Base-by-base conservation (phyloP, 805 yeast species). In the Maudiozyma turicensis region DNA sequence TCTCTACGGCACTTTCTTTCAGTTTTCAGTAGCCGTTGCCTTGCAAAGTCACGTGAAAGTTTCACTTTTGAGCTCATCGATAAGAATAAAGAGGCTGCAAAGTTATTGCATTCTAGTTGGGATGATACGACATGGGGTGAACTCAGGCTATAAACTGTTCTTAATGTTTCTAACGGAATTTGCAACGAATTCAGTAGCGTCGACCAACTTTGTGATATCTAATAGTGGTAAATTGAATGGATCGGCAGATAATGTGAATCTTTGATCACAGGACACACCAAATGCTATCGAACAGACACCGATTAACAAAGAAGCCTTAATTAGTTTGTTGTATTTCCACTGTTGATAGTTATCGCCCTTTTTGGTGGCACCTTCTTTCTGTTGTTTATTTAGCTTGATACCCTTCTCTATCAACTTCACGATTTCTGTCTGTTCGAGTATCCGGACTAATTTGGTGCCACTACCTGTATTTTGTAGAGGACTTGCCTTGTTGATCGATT, bases 391-490 rank as follows among this genome's bases (percentile, higher is more conserved):
- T 34, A 58, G 42, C 32, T 52, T 50, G 2, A 54, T 55, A 32
- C 59, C 61, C 20, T 55, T 49, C 9, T 48, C 48, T 20, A 63
- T 46, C 42, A 57, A 48, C 6, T 40, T 40, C 1, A 44, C 8
- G 5, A 56, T 55, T 11, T 45, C 15, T 7, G 48, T 43, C 14
- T 46, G 10, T 26, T 48, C 51, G 38, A 47, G 48, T 9, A 33
- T 45, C 15, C 40, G 43, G 11, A 14, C n/a, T n/a, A 41, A 45
- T 32, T 28, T 26, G 8, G 20, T 20, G 8, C 58, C 57, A n/a
- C 54, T 42, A 3, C 61, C 61, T 6, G 66, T 57, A 1, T 60
- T 63, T 31, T 57, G 45, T 34, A 70, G 44, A 2, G 65, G 64
- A 51, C 69, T 64, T 34, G 49, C 60, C 20, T 54, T 53, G 45